phyloP scores from a whole-genome alignment of 208 protist genomes.

The Trypanosoma platydactyli region DNA sequence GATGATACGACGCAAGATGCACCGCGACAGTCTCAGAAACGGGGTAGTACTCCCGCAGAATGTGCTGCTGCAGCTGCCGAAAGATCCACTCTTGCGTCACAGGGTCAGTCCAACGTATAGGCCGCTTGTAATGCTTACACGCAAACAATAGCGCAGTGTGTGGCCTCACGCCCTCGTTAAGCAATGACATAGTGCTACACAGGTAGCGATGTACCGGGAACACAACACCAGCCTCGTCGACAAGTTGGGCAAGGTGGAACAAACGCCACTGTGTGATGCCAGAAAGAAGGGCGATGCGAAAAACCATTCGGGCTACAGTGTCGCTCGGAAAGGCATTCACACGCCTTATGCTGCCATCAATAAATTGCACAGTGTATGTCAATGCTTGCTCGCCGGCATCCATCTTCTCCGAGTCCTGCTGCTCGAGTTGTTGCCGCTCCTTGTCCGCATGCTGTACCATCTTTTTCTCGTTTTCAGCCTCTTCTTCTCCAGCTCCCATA shows the following conservation, averaged over 20 bases:
- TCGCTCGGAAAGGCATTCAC: constrained; percentile 34
- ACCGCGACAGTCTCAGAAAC: constrained; percentile 37
- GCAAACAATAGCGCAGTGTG: constrained; percentile 27
- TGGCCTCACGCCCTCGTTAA: constrained; percentile 27
- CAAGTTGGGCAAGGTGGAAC: constrained; percentile 31
- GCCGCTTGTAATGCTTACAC: constrained; percentile 37
- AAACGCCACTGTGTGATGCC: constrained; percentile 19
- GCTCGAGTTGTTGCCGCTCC: constrained; percentile 3
- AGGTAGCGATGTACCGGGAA: constrained; percentile 27
- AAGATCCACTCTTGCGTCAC: constrained; percentile 43
- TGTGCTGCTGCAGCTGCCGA: constrained; percentile 35
- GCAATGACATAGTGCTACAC: constrained; percentile 13
- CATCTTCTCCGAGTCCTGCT: constrained; percentile 19
- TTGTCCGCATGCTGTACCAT: constrained; percentile 9
- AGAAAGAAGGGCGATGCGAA: constrained; percentile 15
- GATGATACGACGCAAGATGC: constrained; percentile 30
- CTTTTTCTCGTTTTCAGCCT: constrained; percentile 17
- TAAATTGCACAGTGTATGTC: constrained; percentile 36
- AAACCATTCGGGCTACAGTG: constrained; percentile 23
- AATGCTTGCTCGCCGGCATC: constrained; percentile 22
- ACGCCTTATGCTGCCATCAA: constrained; percentile 29
- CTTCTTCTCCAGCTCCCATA: constrained; percentile 25
- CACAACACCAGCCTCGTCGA: constrained; percentile 28
- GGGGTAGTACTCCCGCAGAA: constrained; percentile 41
- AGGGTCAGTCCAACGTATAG: constrained; percentile 19